Evolutionary conservation across 1,139 yeast species (phyloP).

Genomic region (Suhomyces maxii): DNA sequence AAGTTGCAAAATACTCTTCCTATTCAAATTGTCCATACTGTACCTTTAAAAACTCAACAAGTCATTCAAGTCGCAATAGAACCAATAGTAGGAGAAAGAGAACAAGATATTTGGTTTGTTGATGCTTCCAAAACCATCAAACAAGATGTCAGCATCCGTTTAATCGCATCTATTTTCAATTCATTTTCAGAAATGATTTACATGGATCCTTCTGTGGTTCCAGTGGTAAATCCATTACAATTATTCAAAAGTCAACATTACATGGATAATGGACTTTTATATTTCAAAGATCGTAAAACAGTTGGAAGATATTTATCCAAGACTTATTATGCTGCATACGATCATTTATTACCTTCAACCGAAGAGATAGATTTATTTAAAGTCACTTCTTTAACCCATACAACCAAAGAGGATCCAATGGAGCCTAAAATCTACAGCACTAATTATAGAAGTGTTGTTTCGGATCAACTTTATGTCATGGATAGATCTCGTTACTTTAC

Average conservation of each 20-base stretch:
- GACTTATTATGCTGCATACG: constrained; percentile 1
- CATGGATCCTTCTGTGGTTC: constrained; percentile 22
- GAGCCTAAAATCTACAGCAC: constrained; percentile 1
- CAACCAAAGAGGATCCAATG: not conserved
- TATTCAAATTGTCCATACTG: constrained; percentile 33
- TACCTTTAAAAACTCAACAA: not conserved
- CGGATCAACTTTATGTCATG: constrained; percentile 11
- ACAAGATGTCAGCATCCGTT: constrained; percentile 19
- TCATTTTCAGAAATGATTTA: constrained; percentile 23
- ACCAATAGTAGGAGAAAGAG: constrained; percentile 5
- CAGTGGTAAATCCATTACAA: constrained; percentile 17
- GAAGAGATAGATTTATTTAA: not conserved
- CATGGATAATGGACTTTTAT: constrained; percentile 18
- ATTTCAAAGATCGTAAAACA: constrained; percentile 18
- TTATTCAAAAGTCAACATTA: constrained; percentile 17
- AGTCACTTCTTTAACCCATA: not conserved
- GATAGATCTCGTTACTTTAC: constrained; percentile 10
- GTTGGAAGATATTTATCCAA: not conserved
- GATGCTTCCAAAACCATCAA: constrained; percentile 11
- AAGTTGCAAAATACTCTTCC: constrained; percentile 34
- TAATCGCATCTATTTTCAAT: constrained; percentile 23
- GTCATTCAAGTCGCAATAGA: constrained; percentile 1
- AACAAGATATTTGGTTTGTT: constrained; percentile 19
- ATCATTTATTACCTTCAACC: not conserved
- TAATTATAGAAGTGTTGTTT: constrained; percentile 1